Base-by-base conservation (phyloP, 2,329 filamentous ascomycete genomes). In the Pseudopyrenochaeta lycopersici region DNA sequence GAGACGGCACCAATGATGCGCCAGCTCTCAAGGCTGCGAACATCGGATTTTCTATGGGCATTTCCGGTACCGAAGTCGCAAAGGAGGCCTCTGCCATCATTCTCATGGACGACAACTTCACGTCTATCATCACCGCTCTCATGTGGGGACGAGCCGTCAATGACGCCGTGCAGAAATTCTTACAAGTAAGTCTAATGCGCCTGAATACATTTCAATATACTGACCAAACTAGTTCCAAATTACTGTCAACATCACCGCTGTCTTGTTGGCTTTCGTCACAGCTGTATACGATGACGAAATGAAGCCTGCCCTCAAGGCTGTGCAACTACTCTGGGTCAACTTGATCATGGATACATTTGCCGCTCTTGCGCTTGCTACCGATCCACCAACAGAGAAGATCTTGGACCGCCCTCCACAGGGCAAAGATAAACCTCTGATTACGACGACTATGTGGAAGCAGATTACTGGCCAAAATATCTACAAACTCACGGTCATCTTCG, bases 101-200 rank as follows among this genome's bases (percentile, higher is more conserved):
- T 46, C 88, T 98, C 46, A 90, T 92, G 35, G 94, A 98, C 78
- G 92, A 97, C 79, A 98, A 98, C 82, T 98, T 99, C 77, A 91
- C 94, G 58, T 97, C 94, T 1, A 98, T 99, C 67, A 91, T 96
- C 75, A 84, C 91, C 44, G 94, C 95, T 33, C 91, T 98, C 53
- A 93, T 97, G 77, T 95, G 97, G 80, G 95, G 94, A 49, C 88
- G 95, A 58, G 92, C 92, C 56, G 97, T 98, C 77, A 97, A 96
- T 83, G 97, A 94, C 86, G 97, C 97, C 81, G 97, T 95, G 3
- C 94, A 98, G 75, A 95, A 98, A 76, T 98, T 98, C 78, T 97
- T 98, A 76, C 91, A 70, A 23, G 63, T 66, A 64, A 93, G 61
- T 47, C 11, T 4, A 6, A 21, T 7, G 5, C 3, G 2, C 30